Conservation (phyloP, 2,329 filamentous ascomycete genomes). For the Fusarium keratoplasticum region DNA sequence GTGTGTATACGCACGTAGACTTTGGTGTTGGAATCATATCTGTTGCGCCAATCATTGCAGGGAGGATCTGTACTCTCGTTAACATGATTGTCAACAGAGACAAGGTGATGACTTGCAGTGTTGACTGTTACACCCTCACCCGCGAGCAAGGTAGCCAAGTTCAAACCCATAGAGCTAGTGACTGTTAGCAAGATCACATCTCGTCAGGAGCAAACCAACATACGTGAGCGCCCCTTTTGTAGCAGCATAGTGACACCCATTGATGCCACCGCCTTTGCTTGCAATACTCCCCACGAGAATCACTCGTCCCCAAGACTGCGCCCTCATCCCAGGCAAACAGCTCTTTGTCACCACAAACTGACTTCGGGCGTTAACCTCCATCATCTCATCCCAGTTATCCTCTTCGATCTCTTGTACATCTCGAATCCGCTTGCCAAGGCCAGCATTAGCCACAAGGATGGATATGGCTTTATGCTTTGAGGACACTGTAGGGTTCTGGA, state of each 20-base stretch:
- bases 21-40: slow-evolving; percentile 52
- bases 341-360: slow-evolving; percentile 51
- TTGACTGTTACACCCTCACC: slow-evolving; percentile 51
- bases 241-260: slow-evolving; percentile 51
- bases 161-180: slow-evolving; percentile 49
- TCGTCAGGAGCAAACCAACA: fast-evolving
- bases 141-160: slow-evolving; percentile 47
- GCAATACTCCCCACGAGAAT: slow-evolving; percentile 51
- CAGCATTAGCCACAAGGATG: slow-evolving; percentile 49
- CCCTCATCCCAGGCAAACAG: slow-evolving; percentile 48
- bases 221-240: slow-evolving; percentile 48
- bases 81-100: neutral
- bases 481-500: neutral
- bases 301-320: slow-evolving; percentile 47
- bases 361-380: slow-evolving; percentile 50
- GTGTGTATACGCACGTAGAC: slow-evolving; percentile 35
- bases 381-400: slow-evolving; percentile 51
- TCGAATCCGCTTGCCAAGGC: slow-evolving; percentile 48
- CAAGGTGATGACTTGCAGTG: slow-evolving; percentile 35
- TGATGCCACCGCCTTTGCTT: slow-evolving; percentile 49
- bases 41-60: slow-evolving; percentile 51
- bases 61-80: slow-evolving; percentile 35
- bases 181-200: neutral
- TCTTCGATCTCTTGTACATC: slow-evolving; percentile 49
- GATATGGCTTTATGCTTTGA: slow-evolving; percentile 41